Conservation (phyloP, 257 asterid species). For the Ehretia macrophylla region DNA sequence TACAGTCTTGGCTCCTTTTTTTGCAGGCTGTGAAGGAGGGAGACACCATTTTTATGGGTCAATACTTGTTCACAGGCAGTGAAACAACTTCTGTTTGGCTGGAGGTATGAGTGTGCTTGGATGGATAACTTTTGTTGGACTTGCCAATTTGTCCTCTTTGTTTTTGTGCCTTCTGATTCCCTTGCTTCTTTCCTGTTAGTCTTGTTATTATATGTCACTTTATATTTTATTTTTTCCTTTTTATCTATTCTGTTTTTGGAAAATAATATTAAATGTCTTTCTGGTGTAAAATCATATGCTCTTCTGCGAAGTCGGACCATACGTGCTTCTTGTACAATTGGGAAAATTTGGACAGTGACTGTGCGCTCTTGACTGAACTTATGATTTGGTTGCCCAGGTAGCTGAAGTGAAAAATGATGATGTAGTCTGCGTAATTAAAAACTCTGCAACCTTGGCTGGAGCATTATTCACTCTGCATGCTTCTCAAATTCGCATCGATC, state of each 20-base stretch:
- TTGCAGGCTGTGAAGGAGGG: conserved; percentile 92
- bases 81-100: conserved; percentile 98
- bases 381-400: conserved; percentile 50
- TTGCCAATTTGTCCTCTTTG: too few species aligned
- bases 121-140: too few species aligned
- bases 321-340: background rate
- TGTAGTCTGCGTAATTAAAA: conserved; percentile 73
- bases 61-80: conserved; percentile 95
- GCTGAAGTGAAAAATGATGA: conserved; percentile 67
- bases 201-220: too few species aligned
- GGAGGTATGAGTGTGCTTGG: conserved; percentile 45
- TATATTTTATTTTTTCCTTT: too few species aligned
- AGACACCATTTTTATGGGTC: conserved; percentile 91
- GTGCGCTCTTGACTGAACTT: conserved; percentile 14
- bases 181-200: too few species aligned
- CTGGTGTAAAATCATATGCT: too few species aligned
- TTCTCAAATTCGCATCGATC: conserved; percentile 79
- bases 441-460: conserved; percentile 88
- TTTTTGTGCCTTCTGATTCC: too few species aligned
- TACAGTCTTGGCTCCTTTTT: conserved; percentile 1
- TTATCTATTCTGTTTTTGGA: too few species aligned
- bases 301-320: too few species aligned
- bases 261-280: too few species aligned
- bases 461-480: conserved; percentile 87
- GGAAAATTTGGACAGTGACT: background rate